Evolutionary conservation across 164 flowering plant species (phyloP), one percentile per base, ranked within the genome.

Genomic region (Liriodendron chinense): DNA sequence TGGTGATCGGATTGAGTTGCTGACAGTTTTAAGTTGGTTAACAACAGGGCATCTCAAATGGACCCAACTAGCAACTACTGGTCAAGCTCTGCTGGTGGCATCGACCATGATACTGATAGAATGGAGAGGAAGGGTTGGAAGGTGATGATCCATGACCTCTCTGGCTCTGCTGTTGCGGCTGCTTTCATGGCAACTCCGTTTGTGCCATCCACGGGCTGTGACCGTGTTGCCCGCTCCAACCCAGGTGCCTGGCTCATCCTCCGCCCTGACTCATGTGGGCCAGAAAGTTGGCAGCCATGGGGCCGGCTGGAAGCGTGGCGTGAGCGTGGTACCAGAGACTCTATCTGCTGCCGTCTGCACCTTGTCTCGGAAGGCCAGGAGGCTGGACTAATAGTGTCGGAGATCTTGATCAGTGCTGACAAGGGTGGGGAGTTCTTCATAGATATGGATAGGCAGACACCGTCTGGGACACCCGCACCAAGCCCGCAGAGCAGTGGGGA

Each of bases 251-350:
- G 98, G 98, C 76, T 94, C 72, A 92, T 94, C 66, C 92, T 90
- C 65, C 89, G 89, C 1, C 94, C 97, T 20, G 94, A 92, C 72
- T 70, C 78, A 4, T 83, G 84, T 74, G 77, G 87, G 72, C 80
- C 89, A 9, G 95, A 89, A 25, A 87, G 93, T 81, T 94, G 98
- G 98, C 93, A 86, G 73, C 98, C 98, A 48, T 94, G 98, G 98
- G 98, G 98, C 34, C 90, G 89, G 83, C 94, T 94, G 26, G 96
- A 94, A 72, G 98, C 98, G 9, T 94, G 98, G 98, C 97, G 98
- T 24, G 98, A 92, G 75, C 83, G 85, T 56, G 95, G 95, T 14
- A 73, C 80, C 50, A 79, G 85, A 75, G 97, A 94, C 69, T 83
- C 87, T 13, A 75, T 94, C 7, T 90, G 95, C 82, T 90, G 89